A percentile compares a stretch with the other conserved stretches of the same genome.
phyloP scores from a whole-genome alignment of 2,329 filamentous ascomycete species.

The Alternaria viburni region DNA sequence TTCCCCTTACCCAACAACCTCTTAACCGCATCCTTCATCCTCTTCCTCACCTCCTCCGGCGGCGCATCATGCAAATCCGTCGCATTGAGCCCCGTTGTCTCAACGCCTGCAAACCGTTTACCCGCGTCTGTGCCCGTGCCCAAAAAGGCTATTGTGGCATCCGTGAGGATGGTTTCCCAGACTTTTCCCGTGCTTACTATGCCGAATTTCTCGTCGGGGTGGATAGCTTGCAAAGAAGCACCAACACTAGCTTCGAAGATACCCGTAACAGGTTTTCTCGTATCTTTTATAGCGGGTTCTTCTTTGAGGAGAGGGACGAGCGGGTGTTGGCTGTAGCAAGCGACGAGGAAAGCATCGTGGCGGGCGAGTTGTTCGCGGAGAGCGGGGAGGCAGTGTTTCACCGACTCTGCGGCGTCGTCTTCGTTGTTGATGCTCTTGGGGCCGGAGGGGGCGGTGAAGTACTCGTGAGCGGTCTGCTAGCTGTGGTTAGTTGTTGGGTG shows the following conservation, averaged over 20 bases:
- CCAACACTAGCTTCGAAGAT: conserved; percentile 87
- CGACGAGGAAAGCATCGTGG: conserved; percentile 81
- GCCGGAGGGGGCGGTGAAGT: conserved; percentile 71
- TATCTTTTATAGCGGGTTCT: conserved; percentile 45
- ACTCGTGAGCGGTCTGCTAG: conserved; percentile 57
- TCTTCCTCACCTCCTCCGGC: conserved; percentile 66
- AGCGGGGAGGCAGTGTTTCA: conserved; percentile 65
- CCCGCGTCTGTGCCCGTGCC: conserved; percentile 54
- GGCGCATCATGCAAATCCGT: conserved; percentile 76
- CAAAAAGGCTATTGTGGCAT: conserved; percentile 70
- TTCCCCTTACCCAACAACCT: conserved; percentile 64
- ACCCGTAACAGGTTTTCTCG: conserved; percentile 68
- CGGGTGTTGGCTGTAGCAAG: conserved; percentile 86
- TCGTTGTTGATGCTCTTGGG: conserved; percentile 81
- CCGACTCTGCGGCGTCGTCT: conserved; percentile 69
- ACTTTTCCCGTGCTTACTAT: conserved; percentile 87
- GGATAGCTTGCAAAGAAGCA: conserved; percentile 64
- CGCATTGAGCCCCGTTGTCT: conserved; percentile 81
- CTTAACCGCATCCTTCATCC: conserved; percentile 73
- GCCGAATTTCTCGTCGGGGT: conserved; percentile 68
- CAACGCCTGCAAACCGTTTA: conserved; percentile 75
- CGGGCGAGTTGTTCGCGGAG: conserved; percentile 54
- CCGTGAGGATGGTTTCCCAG: conserved; percentile 76
- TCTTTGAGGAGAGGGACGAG: conserved; percentile 68
- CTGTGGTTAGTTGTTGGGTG: conserved; percentile 51